Conservation (phyloP, 805 yeast species). For the Kodamaea kaohsiungensis region DNA sequence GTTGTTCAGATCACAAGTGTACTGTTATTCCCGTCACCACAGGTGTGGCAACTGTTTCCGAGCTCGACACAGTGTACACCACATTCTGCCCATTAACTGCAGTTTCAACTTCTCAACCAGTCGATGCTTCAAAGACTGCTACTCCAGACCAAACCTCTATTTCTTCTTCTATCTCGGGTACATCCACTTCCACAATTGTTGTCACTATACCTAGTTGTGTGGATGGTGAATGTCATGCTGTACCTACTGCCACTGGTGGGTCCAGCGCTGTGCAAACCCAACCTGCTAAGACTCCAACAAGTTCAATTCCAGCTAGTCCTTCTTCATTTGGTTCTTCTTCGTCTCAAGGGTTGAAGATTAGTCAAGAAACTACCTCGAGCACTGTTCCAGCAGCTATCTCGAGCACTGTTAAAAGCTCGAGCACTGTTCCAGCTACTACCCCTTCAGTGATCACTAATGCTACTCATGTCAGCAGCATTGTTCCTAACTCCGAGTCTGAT, state of each 20-base stretch:
- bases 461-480: too few relatives aligned
- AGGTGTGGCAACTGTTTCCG: slow-evolving; percentile 38
- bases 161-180: neutral
- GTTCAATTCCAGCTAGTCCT: neutral
- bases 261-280: neutral
- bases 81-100: slow-evolving; percentile 33
- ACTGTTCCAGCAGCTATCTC: too few relatives aligned
- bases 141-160: neutral
- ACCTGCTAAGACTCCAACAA: neutral
- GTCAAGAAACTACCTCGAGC: too few relatives aligned
- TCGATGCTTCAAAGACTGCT: slow-evolving; percentile 6
- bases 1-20: slow-evolving; percentile 34
- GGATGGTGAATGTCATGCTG: slow-evolving; percentile 16
- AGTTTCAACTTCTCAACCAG: slow-evolving; percentile 11
- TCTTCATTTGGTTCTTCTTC: too few relatives aligned
- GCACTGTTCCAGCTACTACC: too few relatives aligned
- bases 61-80: slow-evolving; percentile 29
- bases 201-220: slow-evolving; percentile 23
- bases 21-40: slow-evolving; percentile 24
- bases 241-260: neutral
- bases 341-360: too few relatives aligned
- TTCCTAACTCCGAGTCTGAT: neutral
- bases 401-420: too few relatives aligned
- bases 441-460: too few relatives aligned
- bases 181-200: slow-evolving; percentile 15